Conservation (phyloP, 2,329 filamentous ascomycete genomes). For the Aspergillus fischeri region DNA sequence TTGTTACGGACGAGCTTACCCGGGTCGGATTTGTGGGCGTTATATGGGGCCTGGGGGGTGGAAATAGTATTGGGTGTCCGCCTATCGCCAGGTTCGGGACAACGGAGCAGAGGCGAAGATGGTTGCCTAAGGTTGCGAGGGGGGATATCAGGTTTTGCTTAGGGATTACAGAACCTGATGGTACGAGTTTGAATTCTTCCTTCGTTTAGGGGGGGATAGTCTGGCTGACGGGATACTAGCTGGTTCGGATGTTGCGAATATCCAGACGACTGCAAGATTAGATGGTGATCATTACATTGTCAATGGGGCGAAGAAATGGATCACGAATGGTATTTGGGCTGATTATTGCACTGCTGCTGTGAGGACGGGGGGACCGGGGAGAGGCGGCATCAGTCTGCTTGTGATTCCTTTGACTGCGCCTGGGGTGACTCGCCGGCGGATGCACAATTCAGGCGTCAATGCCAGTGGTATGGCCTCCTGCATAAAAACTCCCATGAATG, state of each 20-base stretch:
- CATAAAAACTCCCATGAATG: neutral
- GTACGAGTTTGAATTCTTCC: conserved; percentile 27
- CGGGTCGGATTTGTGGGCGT: conserved; percentile 57
- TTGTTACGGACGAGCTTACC: conserved; percentile 53
- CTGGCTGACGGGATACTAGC: conserved; percentile 31
- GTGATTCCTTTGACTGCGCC: conserved; percentile 62
- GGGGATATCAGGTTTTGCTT: conserved; percentile 60
- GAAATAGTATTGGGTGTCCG: conserved; percentile 59
- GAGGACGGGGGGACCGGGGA: conserved; percentile 57
- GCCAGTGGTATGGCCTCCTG: conserved; percentile 51
- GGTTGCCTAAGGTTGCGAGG: conserved; percentile 56
- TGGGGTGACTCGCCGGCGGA: conserved; percentile 50
- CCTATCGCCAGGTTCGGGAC: conserved; percentile 62
- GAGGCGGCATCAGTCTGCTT: conserved; percentile 59
- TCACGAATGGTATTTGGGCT: conserved; percentile 59
- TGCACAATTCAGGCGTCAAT: conserved; percentile 64
- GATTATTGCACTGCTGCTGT: conserved; percentile 59
- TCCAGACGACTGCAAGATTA: conserved; percentile 56
- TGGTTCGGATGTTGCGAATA: conserved; percentile 61
- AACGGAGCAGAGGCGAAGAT: conserved; percentile 54
- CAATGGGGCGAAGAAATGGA: conserved; percentile 67
- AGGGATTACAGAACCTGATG: conserved; percentile 62
- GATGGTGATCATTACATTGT: conserved; percentile 55
- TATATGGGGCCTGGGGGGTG: conserved; percentile 55
- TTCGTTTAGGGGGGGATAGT: accelerated